Conservation (phyloP, 108 stramenopile species). For the Skeletonema tropicum region DNA sequence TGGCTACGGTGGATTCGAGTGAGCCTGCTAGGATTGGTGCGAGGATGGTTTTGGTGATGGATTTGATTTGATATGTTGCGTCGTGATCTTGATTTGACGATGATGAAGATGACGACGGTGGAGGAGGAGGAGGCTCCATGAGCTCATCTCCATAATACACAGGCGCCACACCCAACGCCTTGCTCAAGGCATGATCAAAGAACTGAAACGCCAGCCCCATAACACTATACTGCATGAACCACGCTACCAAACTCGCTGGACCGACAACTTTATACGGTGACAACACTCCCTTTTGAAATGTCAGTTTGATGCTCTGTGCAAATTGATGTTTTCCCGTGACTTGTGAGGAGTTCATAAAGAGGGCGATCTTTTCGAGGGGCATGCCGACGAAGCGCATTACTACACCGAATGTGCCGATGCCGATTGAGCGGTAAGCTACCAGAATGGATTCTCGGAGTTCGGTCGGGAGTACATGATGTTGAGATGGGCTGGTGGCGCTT, state of each 20-base stretch:
- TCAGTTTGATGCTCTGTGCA: constrained; percentile 55
- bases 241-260: constrained; percentile 63
- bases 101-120: too few relatives aligned
- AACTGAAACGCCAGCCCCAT: constrained; percentile 80
- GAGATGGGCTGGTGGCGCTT: not conserved
- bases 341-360: constrained; percentile 75
- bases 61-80: constrained; percentile 29
- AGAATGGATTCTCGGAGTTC: constrained; percentile 49
- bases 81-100: not conserved
- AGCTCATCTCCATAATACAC: constrained; percentile 69
- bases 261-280: constrained; percentile 78
- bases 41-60: constrained; percentile 44
- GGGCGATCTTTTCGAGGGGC: constrained; percentile 85
- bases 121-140: constrained; percentile 52
- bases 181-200: constrained; percentile 60
- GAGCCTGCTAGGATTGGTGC: constrained; percentile 59
- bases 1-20: constrained; percentile 66
- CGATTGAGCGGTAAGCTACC: constrained; percentile 73
- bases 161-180: constrained; percentile 52
- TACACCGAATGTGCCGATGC: constrained; percentile 71
- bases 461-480: not conserved
- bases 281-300: constrained; percentile 57
- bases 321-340: constrained; percentile 65
- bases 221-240: constrained; percentile 78
- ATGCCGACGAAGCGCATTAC: constrained; percentile 71